phyloP scores from a whole-genome alignment of 768 basidiomycete genomes.

The Pseudohyphozyma bogoriensis region DNA sequence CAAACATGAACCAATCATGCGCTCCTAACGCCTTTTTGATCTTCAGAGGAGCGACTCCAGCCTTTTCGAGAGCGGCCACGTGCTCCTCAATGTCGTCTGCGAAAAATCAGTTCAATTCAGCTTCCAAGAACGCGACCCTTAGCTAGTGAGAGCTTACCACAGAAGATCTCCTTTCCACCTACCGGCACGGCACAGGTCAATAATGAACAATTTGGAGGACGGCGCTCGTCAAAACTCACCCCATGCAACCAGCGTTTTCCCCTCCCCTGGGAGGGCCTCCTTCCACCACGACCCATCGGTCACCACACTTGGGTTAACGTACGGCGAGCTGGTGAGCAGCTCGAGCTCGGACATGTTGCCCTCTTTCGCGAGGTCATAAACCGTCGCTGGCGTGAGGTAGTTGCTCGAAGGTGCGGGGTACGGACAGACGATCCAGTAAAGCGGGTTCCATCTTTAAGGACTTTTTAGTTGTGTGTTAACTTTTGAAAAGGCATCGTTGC shows the following conservation, averaged over 20 bases:
- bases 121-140: no score
- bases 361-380: not conserved
- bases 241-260: conserved; percentile 18
- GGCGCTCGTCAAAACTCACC: not conserved
- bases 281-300: conserved; percentile 19
- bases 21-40: conserved; percentile 6
- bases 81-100: conserved; percentile 18
- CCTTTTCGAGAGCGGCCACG: not conserved
- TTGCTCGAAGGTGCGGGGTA: not conserved
- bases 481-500: no score
- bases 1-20: conserved; percentile 9
- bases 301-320: conserved; percentile 21
- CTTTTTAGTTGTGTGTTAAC: no score
- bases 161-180: conserved; percentile 24
- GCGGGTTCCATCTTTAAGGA: no score
- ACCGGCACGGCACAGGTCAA: not conserved
- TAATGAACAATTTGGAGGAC: not conserved
- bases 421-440: not conserved
- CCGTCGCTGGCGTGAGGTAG: not conserved
- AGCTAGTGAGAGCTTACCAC: no score
- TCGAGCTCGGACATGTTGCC: conserved; percentile 7
- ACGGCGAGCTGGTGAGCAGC: conserved; percentile 15
- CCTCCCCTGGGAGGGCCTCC: conserved; percentile 8
- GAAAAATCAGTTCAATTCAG: no score
- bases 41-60: not conserved